Conservation (phyloP, 306 rosid species). For the Ammopiptanthus mongolicus region DNA sequence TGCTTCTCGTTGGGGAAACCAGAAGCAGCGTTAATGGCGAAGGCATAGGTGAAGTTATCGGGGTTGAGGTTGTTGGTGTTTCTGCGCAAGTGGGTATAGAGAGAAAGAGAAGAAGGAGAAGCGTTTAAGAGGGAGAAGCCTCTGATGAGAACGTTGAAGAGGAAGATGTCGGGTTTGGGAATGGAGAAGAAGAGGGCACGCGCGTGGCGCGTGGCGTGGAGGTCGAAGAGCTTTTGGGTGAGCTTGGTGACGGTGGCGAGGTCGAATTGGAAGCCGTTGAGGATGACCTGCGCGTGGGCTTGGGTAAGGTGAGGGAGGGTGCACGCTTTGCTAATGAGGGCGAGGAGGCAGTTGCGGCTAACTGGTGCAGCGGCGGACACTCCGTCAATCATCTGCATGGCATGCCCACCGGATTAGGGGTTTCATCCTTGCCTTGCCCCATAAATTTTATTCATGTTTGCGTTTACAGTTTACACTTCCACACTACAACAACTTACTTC, state of each 20-base stretch:
- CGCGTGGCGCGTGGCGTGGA: slow-evolving; percentile 58
- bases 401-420: background rate
- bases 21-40: slow-evolving; percentile 57
- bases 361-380: background rate
- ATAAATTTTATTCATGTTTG: no score
- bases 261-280: slow-evolving; percentile 63
- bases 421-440: no score
- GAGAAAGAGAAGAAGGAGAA: slow-evolving; percentile 46
- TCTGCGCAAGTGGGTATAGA: slow-evolving; percentile 53
- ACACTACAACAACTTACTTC: no score
- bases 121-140: slow-evolving; percentile 61
- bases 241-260: slow-evolving; percentile 77
- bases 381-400: slow-evolving; percentile 30
- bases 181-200: slow-evolving; percentile 58
- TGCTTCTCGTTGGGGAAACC: slow-evolving; percentile 26
- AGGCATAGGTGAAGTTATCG: slow-evolving; percentile 63
- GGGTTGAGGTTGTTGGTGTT: slow-evolving; percentile 44
- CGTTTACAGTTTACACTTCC: no score
- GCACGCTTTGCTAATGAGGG: slow-evolving; percentile 44
- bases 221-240: slow-evolving; percentile 72
- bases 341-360: slow-evolving; percentile 45
- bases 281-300: slow-evolving; percentile 72
- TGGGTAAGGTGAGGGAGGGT: slow-evolving; percentile 50
- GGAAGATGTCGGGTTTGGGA: slow-evolving; percentile 74
- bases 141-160: slow-evolving; percentile 70